These are phyloP conservation scores for Heliosperma pusillum DNA, from an alignment of 148 eudicot genomes.

Conservation along the genomic window DNA sequence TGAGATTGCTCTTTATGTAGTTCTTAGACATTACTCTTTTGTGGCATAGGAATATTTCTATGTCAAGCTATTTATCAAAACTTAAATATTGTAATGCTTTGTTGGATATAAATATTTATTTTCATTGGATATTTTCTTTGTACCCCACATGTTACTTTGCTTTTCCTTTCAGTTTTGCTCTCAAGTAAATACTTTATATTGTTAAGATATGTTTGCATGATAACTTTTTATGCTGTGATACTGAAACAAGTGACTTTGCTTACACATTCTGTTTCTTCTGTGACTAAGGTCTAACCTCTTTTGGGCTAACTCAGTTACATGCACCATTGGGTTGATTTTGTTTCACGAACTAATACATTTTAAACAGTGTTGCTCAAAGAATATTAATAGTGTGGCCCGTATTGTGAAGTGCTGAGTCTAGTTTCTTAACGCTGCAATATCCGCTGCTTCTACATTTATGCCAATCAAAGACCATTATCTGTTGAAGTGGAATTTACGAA, in stretches of 20 bases:
- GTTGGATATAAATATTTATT: not conserved
- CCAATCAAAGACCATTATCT: no score
- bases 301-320: not conserved
- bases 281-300: not conserved
- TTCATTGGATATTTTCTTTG: slow-evolving; percentile 1
- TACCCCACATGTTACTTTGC: not conserved
- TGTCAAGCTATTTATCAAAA: not conserved
- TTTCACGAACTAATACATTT: not conserved
- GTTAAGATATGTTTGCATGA: not conserved
- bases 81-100: slow-evolving; percentile 26
- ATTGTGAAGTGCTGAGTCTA: not conserved
- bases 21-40: slow-evolving; percentile 2
- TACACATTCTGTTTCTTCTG: not conserved
- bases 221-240: not conserved
- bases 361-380: not conserved
- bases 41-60: slow-evolving; percentile 7
- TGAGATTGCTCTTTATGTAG: slow-evolving; percentile 12
- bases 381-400: not conserved
- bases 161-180: not conserved
- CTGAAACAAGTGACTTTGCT: not conserved
- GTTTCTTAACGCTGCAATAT: not conserved
- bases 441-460: no score
- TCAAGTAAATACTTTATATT: not conserved
- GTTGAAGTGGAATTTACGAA: no score
- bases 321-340: not conserved